Conservation (phyloP, 305 asterid genomes). For the Plantago coronopus region DNA sequence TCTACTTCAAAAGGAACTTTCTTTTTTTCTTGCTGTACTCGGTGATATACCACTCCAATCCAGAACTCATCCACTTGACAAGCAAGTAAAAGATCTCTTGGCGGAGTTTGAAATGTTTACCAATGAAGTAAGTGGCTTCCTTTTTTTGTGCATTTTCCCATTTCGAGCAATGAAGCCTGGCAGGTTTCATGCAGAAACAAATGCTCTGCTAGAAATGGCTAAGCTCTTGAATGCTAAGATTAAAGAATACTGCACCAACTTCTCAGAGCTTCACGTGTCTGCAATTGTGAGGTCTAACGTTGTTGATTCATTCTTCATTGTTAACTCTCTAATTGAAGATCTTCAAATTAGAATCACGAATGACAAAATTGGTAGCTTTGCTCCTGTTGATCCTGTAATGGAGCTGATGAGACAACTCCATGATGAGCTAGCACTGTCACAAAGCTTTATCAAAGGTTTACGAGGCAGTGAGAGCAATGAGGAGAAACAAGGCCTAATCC, state of each 20-base stretch:
- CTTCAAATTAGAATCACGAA: not conserved
- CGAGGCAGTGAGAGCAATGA: not conserved
- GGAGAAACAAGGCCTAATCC: not conserved
- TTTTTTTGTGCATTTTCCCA: slow-evolving; percentile 6
- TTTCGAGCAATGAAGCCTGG: not conserved
- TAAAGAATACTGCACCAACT: not conserved
- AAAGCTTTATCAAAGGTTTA: not conserved
- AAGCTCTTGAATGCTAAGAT: not conserved
- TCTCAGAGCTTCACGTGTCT: not conserved
- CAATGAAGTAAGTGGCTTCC: slow-evolving; percentile 14
- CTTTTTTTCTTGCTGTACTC: slow-evolving; percentile 15
- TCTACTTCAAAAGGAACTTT: slow-evolving; percentile 14
- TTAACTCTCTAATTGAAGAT: slow-evolving; percentile 19
- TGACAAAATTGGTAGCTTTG: no score
- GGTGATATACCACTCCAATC: slow-evolving; percentile 1
- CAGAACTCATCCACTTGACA: not conserved
- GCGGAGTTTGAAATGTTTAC: slow-evolving; percentile 16
- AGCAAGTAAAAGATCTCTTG: not conserved
- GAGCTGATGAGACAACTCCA: slow-evolving; percentile 15
- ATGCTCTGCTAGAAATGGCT: not conserved
- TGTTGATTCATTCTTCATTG: slow-evolving; percentile 10
- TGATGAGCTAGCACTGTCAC: slow-evolving; percentile 13
- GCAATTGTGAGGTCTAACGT: not conserved
- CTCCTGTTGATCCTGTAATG: not conserved
- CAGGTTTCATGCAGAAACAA: not conserved